A percentile compares a stretch with the other conserved stretches of the same genome.
Evolutionary conservation across 176 grass and related monocot species (phyloP).

Genomic region (Avena atlantica): DNA sequence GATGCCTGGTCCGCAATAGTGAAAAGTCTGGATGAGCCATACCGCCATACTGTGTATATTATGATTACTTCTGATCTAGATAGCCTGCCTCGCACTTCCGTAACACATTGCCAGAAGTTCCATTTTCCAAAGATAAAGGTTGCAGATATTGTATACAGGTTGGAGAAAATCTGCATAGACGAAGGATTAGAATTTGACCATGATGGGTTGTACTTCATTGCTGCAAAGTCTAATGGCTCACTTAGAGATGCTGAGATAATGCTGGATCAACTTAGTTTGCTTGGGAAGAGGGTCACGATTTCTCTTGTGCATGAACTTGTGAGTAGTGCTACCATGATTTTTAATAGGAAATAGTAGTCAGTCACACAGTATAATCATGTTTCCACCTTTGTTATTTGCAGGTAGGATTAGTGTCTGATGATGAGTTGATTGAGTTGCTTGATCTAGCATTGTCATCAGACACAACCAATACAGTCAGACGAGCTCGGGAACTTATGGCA

Average conservation of each 20-base stretch:
- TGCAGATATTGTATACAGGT: slow-evolving; percentile 67
- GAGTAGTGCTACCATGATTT: slow-evolving; percentile 53
- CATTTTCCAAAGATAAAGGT: slow-evolving; percentile 97
- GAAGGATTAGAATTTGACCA: slow-evolving; percentile 91
- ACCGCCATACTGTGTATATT: slow-evolving; percentile 79
- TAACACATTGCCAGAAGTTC: slow-evolving; percentile 90
- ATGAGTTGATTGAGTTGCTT: slow-evolving; percentile 89
- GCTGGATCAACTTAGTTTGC: slow-evolving; percentile 96
- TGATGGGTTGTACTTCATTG: slow-evolving; percentile 87
- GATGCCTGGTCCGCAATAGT: slow-evolving; percentile 92
- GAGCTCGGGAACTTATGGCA: slow-evolving; percentile 90
- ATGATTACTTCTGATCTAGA: slow-evolving; percentile 94
- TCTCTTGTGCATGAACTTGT: slow-evolving; percentile 97
- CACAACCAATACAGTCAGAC: slow-evolving; percentile 89
- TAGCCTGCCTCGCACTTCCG: slow-evolving; percentile 61
- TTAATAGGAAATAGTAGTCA: slow-evolving; percentile 4
- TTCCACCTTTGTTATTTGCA: slow-evolving; percentile 60
- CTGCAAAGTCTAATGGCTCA: slow-evolving; percentile 87
- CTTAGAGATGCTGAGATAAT: slow-evolving; percentile 94
- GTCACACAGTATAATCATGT: slow-evolving; percentile 31
- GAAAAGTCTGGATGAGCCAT: slow-evolving; percentile 81
- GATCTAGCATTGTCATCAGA: slow-evolving; percentile 96
- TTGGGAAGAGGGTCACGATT: slow-evolving; percentile 92
- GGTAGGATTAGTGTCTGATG: slow-evolving; percentile 95
- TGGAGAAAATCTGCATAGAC: slow-evolving; percentile 87